A percentile compares a stretch with the other conserved stretches of the same genome.
phyloP scores from a whole-genome alignment of 805 yeast genomes.

The Scheffersomyces amazonensis region DNA sequence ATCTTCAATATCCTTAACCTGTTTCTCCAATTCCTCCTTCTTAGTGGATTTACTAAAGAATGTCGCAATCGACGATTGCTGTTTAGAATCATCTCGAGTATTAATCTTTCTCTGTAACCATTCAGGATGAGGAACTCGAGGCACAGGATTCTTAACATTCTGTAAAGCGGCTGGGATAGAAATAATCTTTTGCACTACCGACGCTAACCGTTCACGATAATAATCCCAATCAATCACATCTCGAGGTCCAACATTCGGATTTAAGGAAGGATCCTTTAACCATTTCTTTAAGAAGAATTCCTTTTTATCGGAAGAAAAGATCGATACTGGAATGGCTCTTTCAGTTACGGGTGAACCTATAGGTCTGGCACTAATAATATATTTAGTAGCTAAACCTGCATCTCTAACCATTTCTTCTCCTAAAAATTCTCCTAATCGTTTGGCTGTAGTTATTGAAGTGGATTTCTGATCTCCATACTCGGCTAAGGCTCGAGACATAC shows the following conservation, averaged over 20 bases:
- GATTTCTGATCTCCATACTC: slow-evolving; percentile 92
- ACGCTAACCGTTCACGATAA: slow-evolving; percentile 84
- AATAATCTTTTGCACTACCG: slow-evolving; percentile 90
- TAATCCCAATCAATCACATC: slow-evolving; percentile 91
- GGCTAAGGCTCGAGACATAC: slow-evolving; percentile 87
- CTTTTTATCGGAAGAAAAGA: slow-evolving; percentile 87
- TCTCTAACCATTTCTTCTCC: slow-evolving; percentile 97
- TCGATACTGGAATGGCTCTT: slow-evolving; percentile 94
- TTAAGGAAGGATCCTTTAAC: slow-evolving; percentile 72
- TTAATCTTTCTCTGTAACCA: slow-evolving; percentile 76
- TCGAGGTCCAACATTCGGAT: slow-evolving; percentile 79
- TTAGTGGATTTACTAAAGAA: slow-evolving; percentile 52
- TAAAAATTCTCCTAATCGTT: slow-evolving; percentile 86
- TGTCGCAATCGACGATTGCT: slow-evolving; percentile 62
- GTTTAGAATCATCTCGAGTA: slow-evolving; percentile 59
- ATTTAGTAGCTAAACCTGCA: slow-evolving; percentile 93
- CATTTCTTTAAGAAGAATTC: slow-evolving; percentile 77
- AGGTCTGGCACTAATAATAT: slow-evolving; percentile 84
- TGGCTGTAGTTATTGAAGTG: slow-evolving; percentile 94
- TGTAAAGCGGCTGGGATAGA: slow-evolving; percentile 98
- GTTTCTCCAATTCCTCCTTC: slow-evolving; percentile 34
- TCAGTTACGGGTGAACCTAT: slow-evolving; percentile 87
- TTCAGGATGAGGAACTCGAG: slow-evolving; percentile 89
- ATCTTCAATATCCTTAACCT: slow-evolving; percentile 72
- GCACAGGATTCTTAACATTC: slow-evolving; percentile 85